Percentiles rank a stretch among this genome's conserved stretches.
These are phyloP conservation scores for Ophiostoma sp. DNA, from an alignment of 2,329 filamentous ascomycete species.

Conservation along the genomic window DNA sequence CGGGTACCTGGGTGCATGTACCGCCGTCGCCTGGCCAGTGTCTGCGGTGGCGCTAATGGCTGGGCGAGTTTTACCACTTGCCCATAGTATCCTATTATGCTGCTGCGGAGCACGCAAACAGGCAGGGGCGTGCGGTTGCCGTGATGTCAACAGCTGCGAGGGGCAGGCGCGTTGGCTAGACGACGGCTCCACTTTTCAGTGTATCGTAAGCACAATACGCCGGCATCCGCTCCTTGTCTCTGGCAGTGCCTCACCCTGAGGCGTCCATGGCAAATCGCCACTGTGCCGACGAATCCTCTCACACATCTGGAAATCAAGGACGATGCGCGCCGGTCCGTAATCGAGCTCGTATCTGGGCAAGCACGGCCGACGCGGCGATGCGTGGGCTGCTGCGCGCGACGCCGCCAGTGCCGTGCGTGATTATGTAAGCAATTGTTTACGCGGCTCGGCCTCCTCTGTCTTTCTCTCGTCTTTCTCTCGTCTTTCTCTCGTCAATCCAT, in stretches of 20 bases:
- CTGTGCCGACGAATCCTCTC: neutral
- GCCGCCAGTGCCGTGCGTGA: too few relatives aligned
- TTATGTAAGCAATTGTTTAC: too few relatives aligned
- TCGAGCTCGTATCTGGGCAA: constrained; percentile 2
- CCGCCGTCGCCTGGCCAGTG: constrained; percentile 16
- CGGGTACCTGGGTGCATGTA: constrained; percentile 13
- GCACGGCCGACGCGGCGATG: neutral
- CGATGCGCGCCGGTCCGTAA: neutral
- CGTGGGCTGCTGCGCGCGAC: too few relatives aligned
- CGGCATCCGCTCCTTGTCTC: neutral
- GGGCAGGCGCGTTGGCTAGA: constrained; percentile 24
- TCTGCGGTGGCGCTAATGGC: constrained; percentile 5
- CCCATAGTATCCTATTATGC: neutral
- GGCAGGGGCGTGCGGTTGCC: neutral
- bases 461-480: too few relatives aligned
- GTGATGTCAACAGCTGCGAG: constrained; percentile 26
- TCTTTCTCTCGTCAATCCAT: too few relatives aligned
- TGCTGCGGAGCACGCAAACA: neutral
- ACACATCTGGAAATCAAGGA: neutral
- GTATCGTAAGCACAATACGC: neutral
- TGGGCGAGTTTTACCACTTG: neutral
- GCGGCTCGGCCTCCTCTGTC: too few relatives aligned
- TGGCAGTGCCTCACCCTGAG: neutral
- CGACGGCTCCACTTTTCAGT: constrained; percentile 17
- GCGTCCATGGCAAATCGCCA: neutral